Base-by-base conservation (phyloP, 331 rosid species). In the Stylosanthes scabra region DNA sequence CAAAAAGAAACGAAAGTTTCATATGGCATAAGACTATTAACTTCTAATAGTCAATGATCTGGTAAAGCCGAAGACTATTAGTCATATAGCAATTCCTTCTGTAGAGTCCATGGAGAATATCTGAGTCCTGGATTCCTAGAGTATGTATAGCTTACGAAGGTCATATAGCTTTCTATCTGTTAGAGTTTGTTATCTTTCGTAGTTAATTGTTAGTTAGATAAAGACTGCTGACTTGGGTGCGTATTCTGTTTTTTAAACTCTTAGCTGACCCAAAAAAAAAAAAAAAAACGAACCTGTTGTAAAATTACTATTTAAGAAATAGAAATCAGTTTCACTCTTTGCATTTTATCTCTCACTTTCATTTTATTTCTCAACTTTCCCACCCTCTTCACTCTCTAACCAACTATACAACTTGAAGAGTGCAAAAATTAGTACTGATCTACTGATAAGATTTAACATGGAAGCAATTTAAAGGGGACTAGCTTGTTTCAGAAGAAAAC, bases 391-490 rank as follows among this genome's bases (percentile, higher is more conserved):
- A 49, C 20, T 49, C 13, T 12, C 55, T 49, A 14, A 49, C 55
- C 55, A 49, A 49, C 8, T 7, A n/a, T 9, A 49, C 16, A 49
- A 49, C 12, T 49, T 15, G n/a, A 49, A n/a, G 12, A 49, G 14
- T 5, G 20, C 55, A 45, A 71, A 39, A 45, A 31, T 68, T 55
- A 16, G 46, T 44, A 59, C 58, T 34, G 8, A 41, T 70, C 39
- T 44, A 59, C 58, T 34, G 8, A 41, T 70, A 68, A 72, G 40
- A 83, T 37, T 44, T 49, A 50, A 68, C 12, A 63, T 64, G 42
- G 60, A 68, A 78, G 61, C 11, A 75, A 50, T 66, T 54, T 55
- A 28, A 63, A 54, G 63, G 41, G 31, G 49, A 65, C 68, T 50
- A 34, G 1, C 25, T 51, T 12, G 66, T 52, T 79, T 62, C 29